Evolutionary conservation across 140 eudicot species (phyloP), one percentile per base, ranked within the genome.

Genomic region (Senecio squalidus): DNA sequence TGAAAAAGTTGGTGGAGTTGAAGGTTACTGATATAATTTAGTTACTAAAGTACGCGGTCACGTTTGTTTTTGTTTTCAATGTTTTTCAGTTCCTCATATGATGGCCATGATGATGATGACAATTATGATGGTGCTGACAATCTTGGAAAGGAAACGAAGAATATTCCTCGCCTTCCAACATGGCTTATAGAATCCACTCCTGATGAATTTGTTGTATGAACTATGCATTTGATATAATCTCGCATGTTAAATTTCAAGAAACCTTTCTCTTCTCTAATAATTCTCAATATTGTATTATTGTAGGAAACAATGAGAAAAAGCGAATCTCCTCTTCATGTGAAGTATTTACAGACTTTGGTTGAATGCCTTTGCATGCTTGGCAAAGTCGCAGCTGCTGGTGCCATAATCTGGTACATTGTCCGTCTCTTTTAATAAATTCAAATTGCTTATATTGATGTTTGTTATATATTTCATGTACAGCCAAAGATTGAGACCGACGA

Each of bases 361-460:
- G 98, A 92, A 74, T 84, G 96, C 76, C 82, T 92, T 60, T 87
- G 89, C 83, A 84, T 87, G 93, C 98, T 92, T 71, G 96, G 94
- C 30, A 92, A 92, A 84, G 93, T 92, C 81, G 96, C 98, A 64
- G 96, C 96, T 59, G 98, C 96, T 53, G 98, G 98, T 81, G 98
- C 96, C 59, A 87, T 87, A 33, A 87, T 92, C 72, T 86, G 96
- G 98, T 92, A 90, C 25, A 73, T 56, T 60, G 23, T 76, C 66
- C 3, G 11, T 53, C 63, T 46, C 22, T 60, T 34, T 41, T 52
- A 45, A 24, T 21, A 9, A 47, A 40, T 29, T 24, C 31, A 59
- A 43, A 21, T 44, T 8, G 1, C 13, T n/a, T 52, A 14, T 25
- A 25, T 67, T 36, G 69, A 31, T 5, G 6, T 61, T 44, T 25